A percentile compares a stretch with the other conserved stretches of the same genome.
Conservation (phyloP, 371 early-diverging fungal species). For the Sporodiniella umbellata region DNA sequence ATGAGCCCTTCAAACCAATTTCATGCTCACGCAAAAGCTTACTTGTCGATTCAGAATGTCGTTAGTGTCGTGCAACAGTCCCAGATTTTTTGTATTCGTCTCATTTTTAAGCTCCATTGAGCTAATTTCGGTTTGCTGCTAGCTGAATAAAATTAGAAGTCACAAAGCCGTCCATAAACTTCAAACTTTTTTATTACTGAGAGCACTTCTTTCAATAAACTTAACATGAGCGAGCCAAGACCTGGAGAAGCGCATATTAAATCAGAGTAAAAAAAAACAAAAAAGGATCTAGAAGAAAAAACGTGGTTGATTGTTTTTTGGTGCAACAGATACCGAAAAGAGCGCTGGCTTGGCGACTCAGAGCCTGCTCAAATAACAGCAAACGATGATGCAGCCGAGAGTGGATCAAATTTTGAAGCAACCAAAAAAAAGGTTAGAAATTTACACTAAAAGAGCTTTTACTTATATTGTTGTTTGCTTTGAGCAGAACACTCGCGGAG, state of each 20-base stretch:
- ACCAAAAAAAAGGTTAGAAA: slow-evolving; percentile 14
- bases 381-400: slow-evolving; percentile 29
- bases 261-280: slow-evolving; percentile 10
- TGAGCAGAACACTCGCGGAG: slow-evolving; percentile 25
- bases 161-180: background rate
- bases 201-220: background rate
- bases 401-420: slow-evolving; percentile 11
- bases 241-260: slow-evolving; percentile 26
- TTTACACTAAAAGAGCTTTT: background rate
- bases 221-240: slow-evolving; percentile 4
- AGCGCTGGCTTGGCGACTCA: slow-evolving; percentile 35
- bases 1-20: too few relatives aligned
- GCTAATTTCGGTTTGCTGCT: too few relatives aligned
- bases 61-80: too few relatives aligned
- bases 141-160: too few relatives aligned
- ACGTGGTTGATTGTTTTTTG: background rate
- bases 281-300: background rate
- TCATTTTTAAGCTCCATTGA: too few relatives aligned
- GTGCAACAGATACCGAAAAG: slow-evolving; percentile 32
- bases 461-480: background rate
- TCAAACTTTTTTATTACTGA: background rate
- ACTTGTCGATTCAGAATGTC: too few relatives aligned
- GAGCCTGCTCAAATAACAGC: slow-evolving; percentile 13
- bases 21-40: too few relatives aligned
- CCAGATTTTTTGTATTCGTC: too few relatives aligned